Base-by-base conservation (phyloP, 2,329 filamentous ascomycete species). In the Podosphaera fusca region DNA sequence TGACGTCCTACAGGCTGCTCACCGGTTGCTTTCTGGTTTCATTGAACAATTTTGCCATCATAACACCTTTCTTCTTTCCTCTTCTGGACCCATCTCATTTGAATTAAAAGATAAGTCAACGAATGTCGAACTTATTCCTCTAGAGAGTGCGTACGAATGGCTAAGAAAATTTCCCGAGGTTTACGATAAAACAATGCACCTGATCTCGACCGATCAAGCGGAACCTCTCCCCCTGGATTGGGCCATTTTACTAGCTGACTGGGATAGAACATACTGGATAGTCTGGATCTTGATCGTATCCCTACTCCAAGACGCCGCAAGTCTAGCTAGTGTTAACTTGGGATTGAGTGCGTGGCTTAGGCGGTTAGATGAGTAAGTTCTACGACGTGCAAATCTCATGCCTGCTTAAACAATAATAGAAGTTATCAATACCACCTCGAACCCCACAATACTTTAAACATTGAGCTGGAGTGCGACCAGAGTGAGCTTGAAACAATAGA, bases 101-200 rank as follows among this genome's bases (percentile, higher is more conserved):
- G 35, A 38, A 38, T 38, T 38, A 6, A 38, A 6, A 10, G 45
- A 2, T 8, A 21, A 12, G 8, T 12, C n/a, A 8, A 21, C 35
- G 3, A 36, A 29, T 9, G 21, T 55, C 35, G 35, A 55, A 21
- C 77, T 61, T 3, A 34, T 63, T 7, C 59, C 62, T 14, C 47
- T 64, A 9, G 59, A 60, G 33, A 45, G 42, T 40, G 62, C 62
- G 5, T 64, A 59, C 49, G 52, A 55, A 34, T 61, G 59, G 49
- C 52, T 64, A 1, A 29, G 31, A 10, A 7, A 61, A 12, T 59
- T 59, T 45, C 56, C 56, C 1, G 51, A 55, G 33, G 29, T 64
- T 5, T 58, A 59, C 40, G 49, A 57, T 9, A 38, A 50, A 0
- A 52, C 63, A 7, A 47, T 56, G 5, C 29, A 38, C 0, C 54